Base-by-base conservation (phyloP, 78 protist genomes). In the Speleostelium caveatum region DNA sequence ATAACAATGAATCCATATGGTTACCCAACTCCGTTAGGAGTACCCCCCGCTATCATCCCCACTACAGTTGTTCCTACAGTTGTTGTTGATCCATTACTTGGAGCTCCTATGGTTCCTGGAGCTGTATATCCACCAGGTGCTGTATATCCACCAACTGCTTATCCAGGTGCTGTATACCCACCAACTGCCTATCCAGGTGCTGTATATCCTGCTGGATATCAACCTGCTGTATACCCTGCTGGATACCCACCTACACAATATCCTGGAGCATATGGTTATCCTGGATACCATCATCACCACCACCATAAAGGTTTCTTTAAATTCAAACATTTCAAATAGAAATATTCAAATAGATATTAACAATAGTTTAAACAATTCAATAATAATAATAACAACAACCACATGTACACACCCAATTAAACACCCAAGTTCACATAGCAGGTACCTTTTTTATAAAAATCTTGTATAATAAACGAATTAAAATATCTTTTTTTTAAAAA, bases 1-100 rank as follows among this genome's bases (percentile, higher is more conserved):
- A 45, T 10, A 45, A 45, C 17, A 7, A 58, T 58, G 63, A 58
- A 58, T 58, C 63, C 63, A 58, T 58, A 58, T 58, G 63, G 63
- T 22, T 58, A 58, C 16, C 63, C 63, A 58, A 58, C 33, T 4
- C n/a, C n/a, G 6, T 45, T 14, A 6, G n/a, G n/a, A 45, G 63
- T 58, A 58, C 53, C 53, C 6, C 53, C 53, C 6, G 10, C 10
- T 6, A 17, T 58, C 12, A 16, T 16, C 12, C 55, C 55, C 8
- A n/a, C n/a, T n/a, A n/a, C n/a, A n/a, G n/a, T n/a, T n/a, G n/a
- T n/a, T n/a, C 55, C 55, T 16, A 12, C 24, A n/a, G n/a, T 16
- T 19, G 63, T 6, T 22, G 63, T 58, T 19, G 17, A 19, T 19
- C 63, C 63, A 58, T 10, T 10, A 45, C 6, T 45, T 6, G 53